Conservation (phyloP, 2,329 filamentous ascomycete genomes). For the Tolypocladium guangdongense region DNA sequence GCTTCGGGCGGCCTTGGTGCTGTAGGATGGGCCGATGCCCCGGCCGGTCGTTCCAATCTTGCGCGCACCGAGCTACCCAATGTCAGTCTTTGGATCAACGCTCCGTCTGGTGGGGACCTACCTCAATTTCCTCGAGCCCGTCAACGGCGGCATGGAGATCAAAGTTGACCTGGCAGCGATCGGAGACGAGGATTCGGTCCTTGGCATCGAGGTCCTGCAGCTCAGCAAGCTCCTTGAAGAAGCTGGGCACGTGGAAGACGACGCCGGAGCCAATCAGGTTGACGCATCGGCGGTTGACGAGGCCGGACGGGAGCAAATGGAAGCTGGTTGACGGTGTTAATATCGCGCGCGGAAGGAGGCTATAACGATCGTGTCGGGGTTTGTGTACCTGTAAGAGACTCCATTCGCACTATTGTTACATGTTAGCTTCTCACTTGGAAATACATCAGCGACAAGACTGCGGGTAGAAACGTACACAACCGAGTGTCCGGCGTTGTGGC, state of each 20-base stretch:
- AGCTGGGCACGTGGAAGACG: constrained; percentile 46
- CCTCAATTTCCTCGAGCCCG: constrained; percentile 51
- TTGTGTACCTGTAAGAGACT: constrained; percentile 23
- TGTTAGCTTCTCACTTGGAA: neutral
- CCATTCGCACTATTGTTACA: constrained; percentile 13
- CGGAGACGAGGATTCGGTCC: constrained; percentile 49
- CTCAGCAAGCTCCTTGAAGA: constrained; percentile 29
- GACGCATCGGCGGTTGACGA: constrained; percentile 56
- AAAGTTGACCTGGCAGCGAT: constrained; percentile 53
- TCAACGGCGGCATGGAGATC: constrained; percentile 58
- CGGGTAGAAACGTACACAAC: constrained; percentile 7
- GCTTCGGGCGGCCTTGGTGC: constrained; percentile 32
- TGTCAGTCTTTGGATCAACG: neutral
- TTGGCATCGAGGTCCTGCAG: constrained; percentile 17
- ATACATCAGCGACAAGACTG: neutral
- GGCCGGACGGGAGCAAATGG: constrained; percentile 56
- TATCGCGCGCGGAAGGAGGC: neutral
- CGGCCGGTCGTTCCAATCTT: constrained; percentile 27
- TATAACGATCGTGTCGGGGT: constrained; percentile 3
- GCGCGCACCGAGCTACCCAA: constrained; percentile 1
- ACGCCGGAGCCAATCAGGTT: constrained; percentile 65
- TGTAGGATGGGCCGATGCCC: constrained; percentile 13
- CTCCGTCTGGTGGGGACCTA: constrained; percentile 18
- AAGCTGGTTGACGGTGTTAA: constrained; percentile 30
- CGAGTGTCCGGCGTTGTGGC: constrained; percentile 16